Evolutionary conservation across 805 yeast genomes (phyloP).

Genomic region (Yamadazyma olivae): DNA sequence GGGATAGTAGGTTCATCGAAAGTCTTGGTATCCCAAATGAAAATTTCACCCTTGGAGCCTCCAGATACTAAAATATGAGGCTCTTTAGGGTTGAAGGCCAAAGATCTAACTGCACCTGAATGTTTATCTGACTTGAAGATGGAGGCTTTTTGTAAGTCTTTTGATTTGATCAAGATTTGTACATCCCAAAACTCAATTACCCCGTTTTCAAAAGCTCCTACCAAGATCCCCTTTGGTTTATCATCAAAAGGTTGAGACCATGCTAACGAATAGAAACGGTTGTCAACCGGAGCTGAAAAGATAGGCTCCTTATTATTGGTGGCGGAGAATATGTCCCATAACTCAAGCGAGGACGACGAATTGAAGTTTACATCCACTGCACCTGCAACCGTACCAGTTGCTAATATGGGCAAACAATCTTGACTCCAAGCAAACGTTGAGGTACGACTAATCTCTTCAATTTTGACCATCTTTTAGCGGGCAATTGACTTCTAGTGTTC

Average conservation of each 20-base stretch:
- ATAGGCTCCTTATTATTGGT: constrained; percentile 29
- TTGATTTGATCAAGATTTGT: constrained; percentile 41
- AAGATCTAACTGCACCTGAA: constrained; percentile 64
- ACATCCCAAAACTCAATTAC: constrained; percentile 76
- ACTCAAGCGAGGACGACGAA: constrained; percentile 70
- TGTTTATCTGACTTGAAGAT: constrained; percentile 57
- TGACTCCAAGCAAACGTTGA: constrained; percentile 97
- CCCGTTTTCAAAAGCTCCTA: constrained; percentile 89
- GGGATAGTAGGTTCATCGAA: constrained; percentile 59
- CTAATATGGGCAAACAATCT: constrained; percentile 69
- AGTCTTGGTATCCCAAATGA: constrained; percentile 82
- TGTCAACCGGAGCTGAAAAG: constrained; percentile 32
- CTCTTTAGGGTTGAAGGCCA: constrained; percentile 76
- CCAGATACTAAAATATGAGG: constrained; percentile 76
- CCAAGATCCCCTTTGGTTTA: constrained; percentile 57
- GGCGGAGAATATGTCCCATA: constrained; percentile 64
- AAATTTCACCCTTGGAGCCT: constrained; percentile 85
- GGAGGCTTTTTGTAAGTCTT: constrained; percentile 39
- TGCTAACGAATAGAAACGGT: constrained; percentile 68
- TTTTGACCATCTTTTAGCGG: constrained; percentile 73
- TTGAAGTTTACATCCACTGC: constrained; percentile 88
- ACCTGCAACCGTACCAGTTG: constrained; percentile 94
- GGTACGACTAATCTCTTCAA: constrained; percentile 78
- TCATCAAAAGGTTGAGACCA: constrained; percentile 66
- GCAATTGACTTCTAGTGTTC: background rate